A percentile compares a stretch with the other conserved stretches of the same genome.
phyloP scores from a whole-genome alignment of 257 asterid species.

The Paraleonurus japonicus region DNA sequence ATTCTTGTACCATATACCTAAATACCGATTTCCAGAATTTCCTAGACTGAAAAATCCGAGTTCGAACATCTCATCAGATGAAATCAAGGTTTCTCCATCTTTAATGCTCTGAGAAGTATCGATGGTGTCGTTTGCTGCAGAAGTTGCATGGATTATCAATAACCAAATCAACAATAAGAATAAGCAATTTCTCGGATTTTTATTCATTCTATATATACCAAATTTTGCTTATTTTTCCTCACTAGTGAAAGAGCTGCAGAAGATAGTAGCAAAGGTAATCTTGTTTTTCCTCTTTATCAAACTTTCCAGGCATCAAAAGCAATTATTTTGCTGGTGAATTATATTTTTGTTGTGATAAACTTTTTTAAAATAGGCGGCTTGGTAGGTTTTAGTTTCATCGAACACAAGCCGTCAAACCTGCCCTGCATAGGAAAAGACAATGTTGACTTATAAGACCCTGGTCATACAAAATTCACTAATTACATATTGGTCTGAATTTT shows the following conservation, averaged over 20 bases:
- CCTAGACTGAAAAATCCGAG: slow-evolving; percentile 26
- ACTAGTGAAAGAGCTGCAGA: neutral
- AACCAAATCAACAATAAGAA: neutral
- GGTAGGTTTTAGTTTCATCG: neutral
- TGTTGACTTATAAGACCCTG: neutral
- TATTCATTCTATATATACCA: neutral
- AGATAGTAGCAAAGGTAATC: neutral
- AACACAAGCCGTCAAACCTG: neutral
- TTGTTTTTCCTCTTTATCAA: neutral
- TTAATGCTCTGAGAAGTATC: slow-evolving; percentile 2
- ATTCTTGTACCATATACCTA: slow-evolving; percentile 10
- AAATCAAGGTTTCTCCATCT: slow-evolving; percentile 23
- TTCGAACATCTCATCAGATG: slow-evolving; percentile 17
- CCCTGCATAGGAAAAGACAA: neutral
- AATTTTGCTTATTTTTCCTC: neutral
- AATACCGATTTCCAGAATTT: slow-evolving; percentile 30
- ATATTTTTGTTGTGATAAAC: no score
- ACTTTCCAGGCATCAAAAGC: neutral
- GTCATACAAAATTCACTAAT: no score
- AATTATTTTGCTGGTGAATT: neutral
- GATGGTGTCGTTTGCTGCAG: neutral
- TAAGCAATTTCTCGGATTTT: neutral
- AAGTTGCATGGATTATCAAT: neutral
- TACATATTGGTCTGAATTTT: no score
- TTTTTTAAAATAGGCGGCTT: no score